Percentiles rank a stretch among this genome's conserved stretches.
Conservation (phyloP, 805 yeast species). For the Kluyveromyces dobzhanskii region DNA sequence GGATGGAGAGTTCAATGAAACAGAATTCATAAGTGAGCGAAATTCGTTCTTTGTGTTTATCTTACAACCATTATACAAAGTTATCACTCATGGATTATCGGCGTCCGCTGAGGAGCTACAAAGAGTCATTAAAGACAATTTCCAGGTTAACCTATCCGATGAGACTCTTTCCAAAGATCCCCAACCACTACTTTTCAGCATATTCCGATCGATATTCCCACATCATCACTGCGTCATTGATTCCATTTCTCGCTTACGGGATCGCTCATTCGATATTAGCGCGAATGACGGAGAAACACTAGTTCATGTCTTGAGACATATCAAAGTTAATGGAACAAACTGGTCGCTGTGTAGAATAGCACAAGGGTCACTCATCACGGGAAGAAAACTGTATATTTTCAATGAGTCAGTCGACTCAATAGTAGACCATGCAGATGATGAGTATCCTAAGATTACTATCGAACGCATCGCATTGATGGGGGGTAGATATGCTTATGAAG, state of each 20-base stretch:
- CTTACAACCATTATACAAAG: slow-evolving; percentile 72
- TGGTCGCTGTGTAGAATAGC: slow-evolving; percentile 52
- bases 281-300: slow-evolving; percentile 10
- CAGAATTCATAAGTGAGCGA: slow-evolving; percentile 22
- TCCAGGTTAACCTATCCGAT: slow-evolving; percentile 38
- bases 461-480: slow-evolving; percentile 47
- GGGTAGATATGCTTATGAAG: slow-evolving; percentile 58
- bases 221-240: slow-evolving; percentile 10
- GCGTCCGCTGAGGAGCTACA: slow-evolving; percentile 38
- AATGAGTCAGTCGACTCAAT: slow-evolving; percentile 2
- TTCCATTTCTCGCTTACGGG: background rate
- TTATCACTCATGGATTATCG: slow-evolving; percentile 53
- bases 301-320: slow-evolving; percentile 51
- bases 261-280: background rate
- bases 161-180: slow-evolving; percentile 44
- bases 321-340: slow-evolving; percentile 46
- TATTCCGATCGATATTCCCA: slow-evolving; percentile 49
- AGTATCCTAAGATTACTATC: slow-evolving; percentile 32
- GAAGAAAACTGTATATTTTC: slow-evolving; percentile 42
- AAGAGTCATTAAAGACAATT: slow-evolving; percentile 38
- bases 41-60: slow-evolving; percentile 55
- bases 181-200: slow-evolving; percentile 45
- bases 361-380: slow-evolving; percentile 48
- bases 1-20: slow-evolving; percentile 37
- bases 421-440: slow-evolving; percentile 35